Evolutionary conservation across 169 alveolate species (phyloP), one percentile per base, ranked within the genome.

Genomic region (Amoebophrya sp.): DNA sequence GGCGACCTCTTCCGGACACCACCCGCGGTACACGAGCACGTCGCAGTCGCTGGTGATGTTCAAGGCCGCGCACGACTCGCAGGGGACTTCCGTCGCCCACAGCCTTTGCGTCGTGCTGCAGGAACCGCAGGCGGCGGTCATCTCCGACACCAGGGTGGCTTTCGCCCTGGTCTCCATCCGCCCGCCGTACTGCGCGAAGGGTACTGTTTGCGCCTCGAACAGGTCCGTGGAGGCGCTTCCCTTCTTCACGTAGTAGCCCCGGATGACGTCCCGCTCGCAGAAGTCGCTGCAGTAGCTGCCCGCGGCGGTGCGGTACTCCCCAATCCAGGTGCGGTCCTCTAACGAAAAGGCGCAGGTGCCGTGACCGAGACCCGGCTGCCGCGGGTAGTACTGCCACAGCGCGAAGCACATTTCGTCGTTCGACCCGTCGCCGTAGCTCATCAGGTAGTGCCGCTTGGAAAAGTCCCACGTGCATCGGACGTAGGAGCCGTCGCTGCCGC

Each of bases 371-470:
- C 78, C 23, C 78, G 78, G 78, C 34, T 58, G 78, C 7, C 78
- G 26, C 78, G 78, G 78, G 34, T 58, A 58, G 78, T 58, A 58
- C 78, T 58, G 78, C 78, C 78, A 58, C 78, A 58, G 34, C 26
- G 78, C 78, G 23, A 58, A 58, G 78, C 78, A 58, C 78, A 58
- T 58, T n/a, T 58, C 78, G 34, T 58, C 78, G 78, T 58, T 58
- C 34, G 38, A 23, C 23, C 78, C 78, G 34, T 58, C 78, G 7
- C 78, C 78, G 78, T 58, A 58, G 29, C 29, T 7, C 78, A 58
- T 58, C 7, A 29, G 4, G 78, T 58, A 58, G 34, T 58, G 78
- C 34, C 78, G 78, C 26, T 58, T 58, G 26, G 78, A 58, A n/a
- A 58, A 58, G 34, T 58, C 78, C 78, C 78, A 58, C 78, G 38